These are phyloP conservation scores for Cladosporium sp. DNA, from an alignment of 2,329 filamentous ascomycete genomes.

Conservation along the genomic window DNA sequence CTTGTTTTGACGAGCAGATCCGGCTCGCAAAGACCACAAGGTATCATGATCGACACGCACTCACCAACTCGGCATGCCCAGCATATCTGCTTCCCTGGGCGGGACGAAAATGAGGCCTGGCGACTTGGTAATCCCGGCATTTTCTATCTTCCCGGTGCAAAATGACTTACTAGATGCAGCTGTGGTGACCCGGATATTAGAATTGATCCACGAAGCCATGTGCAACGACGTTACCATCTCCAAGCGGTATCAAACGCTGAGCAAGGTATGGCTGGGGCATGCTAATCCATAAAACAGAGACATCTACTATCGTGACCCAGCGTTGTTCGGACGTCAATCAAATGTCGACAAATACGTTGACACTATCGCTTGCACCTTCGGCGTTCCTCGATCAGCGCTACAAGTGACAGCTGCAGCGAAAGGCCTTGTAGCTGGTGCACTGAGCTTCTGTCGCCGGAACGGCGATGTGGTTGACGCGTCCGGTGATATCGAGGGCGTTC, in stretches of 20 bases:
- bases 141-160: neutral
- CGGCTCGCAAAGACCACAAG: neutral
- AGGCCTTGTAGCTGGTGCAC: constrained; percentile 58
- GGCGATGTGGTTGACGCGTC: constrained; percentile 37
- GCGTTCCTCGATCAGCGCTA: constrained; percentile 55
- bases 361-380: constrained; percentile 65
- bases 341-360: constrained; percentile 68
- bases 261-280: neutral
- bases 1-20: constrained; percentile 42
- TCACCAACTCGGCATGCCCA: neutral
- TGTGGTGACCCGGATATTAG: constrained; percentile 49
- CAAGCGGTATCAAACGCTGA: constrained; percentile 43
- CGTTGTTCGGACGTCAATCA: constrained; percentile 62
- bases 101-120: constrained; percentile 51
- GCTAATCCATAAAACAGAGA: constrained; percentile 47
- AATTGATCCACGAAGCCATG: constrained; percentile 49
- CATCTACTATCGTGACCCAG: constrained; percentile 71
- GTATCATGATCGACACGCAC: constrained; percentile 10
- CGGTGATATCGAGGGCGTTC: constrained; percentile 47
- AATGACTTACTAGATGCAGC: constrained; percentile 32
- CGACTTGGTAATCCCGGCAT: constrained; percentile 41
- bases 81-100: constrained; percentile 48
- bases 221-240: constrained; percentile 44
- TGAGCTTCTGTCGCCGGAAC: constrained; percentile 44
- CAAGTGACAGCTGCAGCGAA: constrained; percentile 72